Base-by-base conservation (phyloP, 2,329 filamentous ascomycete species). In the Lasiodiplodia gonubiensis region DNA sequence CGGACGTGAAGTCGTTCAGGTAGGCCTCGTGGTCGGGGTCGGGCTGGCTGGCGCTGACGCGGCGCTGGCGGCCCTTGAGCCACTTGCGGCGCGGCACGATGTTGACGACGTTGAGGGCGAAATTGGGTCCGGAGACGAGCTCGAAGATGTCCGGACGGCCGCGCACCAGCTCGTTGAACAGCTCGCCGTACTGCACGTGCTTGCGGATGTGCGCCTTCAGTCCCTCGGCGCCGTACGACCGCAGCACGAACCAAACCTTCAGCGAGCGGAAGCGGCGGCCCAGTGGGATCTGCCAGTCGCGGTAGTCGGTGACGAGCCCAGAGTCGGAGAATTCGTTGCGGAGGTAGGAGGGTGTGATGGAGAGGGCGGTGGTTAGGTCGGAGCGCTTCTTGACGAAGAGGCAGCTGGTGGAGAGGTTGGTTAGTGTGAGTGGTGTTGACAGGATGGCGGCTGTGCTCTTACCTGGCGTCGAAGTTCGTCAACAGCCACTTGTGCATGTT, bases 401-500 rank as follows among this genome's bases (percentile, higher is more conserved):
- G 71, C 91, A 91, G 66, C 91, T 93, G 73, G 18, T 33, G 2
- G 37, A 39, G 37, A 16, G 18, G 46, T 66, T 14, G 21, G 46
- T 7, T 25, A 66, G 21, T 3, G 35, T 30, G 23, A 2, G 16
- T 42, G 39, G 39, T 3, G 16, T n/a, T 2, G 39, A 2, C 2
- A 2, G 39, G 16, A 16, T 42, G 39, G 3, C 0, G 39, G 39
- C 16, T 18, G 39, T n/a, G 39, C 8, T 64, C 71, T 35, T 74
- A 82, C 80, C 80, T 82, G 4, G 87, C 87, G 74, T 98, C 94
- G 74, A 97, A 97, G 80, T 97, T 97, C 67, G 93, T 93, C 21
- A 97, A 88, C 57, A 97, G 85, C 94, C 94, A 97, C 83, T 98
- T 98, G 85, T 97, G 94, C 87, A 97, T 91, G 83, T 97, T 98